A percentile compares a stretch with the other conserved stretches of the same genome.
Evolutionary conservation across 768 basidiomycete genomes (phyloP).

Genomic region (Amanita fuliginea): DNA sequence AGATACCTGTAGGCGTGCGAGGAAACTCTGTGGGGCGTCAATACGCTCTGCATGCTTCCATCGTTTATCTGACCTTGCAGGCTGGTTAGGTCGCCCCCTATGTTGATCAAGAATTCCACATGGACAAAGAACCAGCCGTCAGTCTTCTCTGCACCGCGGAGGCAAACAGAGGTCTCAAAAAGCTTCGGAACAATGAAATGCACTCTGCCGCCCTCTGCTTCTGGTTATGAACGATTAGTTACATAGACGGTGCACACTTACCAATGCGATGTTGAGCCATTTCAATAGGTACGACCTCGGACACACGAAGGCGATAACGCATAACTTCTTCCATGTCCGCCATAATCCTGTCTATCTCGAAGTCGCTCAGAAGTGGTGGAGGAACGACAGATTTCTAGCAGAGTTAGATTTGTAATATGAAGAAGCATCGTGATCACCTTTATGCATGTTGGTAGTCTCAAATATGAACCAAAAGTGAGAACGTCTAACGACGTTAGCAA

Average conservation of each 20-base stretch:
- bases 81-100: slow-evolving; percentile 65
- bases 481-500: slow-evolving; percentile 86
- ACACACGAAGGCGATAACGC: slow-evolving; percentile 66
- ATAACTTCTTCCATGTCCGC: slow-evolving; percentile 67
- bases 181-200: slow-evolving; percentile 63
- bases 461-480: slow-evolving; percentile 77
- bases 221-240: slow-evolving; percentile 10
- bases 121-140: slow-evolving; percentile 84
- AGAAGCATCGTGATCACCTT: slow-evolving; percentile 37
- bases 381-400: slow-evolving; percentile 61
- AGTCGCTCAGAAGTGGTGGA: slow-evolving; percentile 53
- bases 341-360: slow-evolving; percentile 54
- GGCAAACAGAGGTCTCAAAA: slow-evolving; percentile 65
- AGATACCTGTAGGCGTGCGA: slow-evolving; percentile 45
- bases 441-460: slow-evolving; percentile 68
- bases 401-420: slow-evolving; percentile 5
- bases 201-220: slow-evolving; percentile 63
- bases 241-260: slow-evolving; percentile 16
- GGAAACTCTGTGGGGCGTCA: slow-evolving; percentile 50
- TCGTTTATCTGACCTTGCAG: slow-evolving; percentile 41
- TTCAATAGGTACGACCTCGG: slow-evolving; percentile 73
- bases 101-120: slow-evolving; percentile 62
- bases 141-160: slow-evolving; percentile 54
- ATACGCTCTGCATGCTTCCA: neutral
- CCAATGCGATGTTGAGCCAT: slow-evolving; percentile 65